Evolutionary conservation across 2,329 filamentous ascomycete species (phyloP).

Genomic region (Pseudogymnoascus sp.): DNA sequence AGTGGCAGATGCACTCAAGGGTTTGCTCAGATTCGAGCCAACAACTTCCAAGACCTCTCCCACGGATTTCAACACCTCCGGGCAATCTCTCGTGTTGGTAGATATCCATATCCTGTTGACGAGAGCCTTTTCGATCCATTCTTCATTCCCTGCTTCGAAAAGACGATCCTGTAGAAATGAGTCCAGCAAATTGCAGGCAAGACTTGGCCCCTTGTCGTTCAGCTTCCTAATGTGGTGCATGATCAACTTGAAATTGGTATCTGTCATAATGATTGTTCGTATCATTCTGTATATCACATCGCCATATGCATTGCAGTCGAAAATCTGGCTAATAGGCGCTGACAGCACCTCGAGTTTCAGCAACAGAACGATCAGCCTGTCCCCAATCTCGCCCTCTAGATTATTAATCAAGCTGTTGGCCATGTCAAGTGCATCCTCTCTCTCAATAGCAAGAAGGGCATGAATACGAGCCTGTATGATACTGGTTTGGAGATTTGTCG

Average conservation of each 20-base stretch:
- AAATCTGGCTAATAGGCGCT: conserved; percentile 36
- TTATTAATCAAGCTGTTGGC: conserved; percentile 49
- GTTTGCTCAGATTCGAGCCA: conserved; percentile 34
- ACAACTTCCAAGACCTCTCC: conserved; percentile 39
- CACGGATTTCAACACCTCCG: conserved; percentile 32
- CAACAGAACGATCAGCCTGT: conserved; percentile 57
- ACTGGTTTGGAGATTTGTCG: conserved; percentile 55
- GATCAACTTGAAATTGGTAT: conserved; percentile 56
- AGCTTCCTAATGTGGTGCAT: conserved; percentile 61
- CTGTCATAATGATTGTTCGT: conserved; percentile 48
- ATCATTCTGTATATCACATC: conserved; percentile 55
- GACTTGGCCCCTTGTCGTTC: conserved; percentile 42
- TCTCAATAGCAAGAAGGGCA: conserved; percentile 41
- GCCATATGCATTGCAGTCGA: conserved; percentile 41
- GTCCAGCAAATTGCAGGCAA: conserved; percentile 48
- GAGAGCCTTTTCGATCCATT: conserved; percentile 62
- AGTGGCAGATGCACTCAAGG: conserved; percentile 52
- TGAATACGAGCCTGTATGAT: conserved; percentile 58
- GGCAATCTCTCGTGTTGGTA: conserved; percentile 36
- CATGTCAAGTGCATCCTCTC: conserved; percentile 37
- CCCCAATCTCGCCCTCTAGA: conserved; percentile 51
- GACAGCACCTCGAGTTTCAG: conserved; percentile 61
- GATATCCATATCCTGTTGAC: conserved; percentile 61
- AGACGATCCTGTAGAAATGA: conserved; percentile 54
- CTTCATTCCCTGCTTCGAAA: conserved; percentile 37